phyloP scores from a whole-genome alignment of 2,329 filamentous ascomycete species.

The Aphanoascus verrucosus region DNA sequence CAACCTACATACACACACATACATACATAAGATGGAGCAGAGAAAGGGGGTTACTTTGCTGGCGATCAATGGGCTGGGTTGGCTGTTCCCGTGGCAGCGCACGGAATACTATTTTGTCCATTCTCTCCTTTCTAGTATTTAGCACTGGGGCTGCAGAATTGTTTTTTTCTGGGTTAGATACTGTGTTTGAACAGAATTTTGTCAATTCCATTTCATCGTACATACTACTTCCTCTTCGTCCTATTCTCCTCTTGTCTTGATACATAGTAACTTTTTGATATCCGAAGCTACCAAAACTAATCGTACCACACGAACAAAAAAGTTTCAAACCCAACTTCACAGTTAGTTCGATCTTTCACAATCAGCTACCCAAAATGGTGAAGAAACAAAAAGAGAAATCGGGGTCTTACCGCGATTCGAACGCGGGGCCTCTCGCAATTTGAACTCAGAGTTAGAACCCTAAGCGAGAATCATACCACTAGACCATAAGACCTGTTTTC shows the following conservation, averaged over 20 bases:
- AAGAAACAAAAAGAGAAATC: not conserved
- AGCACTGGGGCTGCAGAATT: not conserved
- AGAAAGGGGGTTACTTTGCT: not conserved
- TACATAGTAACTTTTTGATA: too few relatives aligned
- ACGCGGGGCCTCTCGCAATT: constrained; percentile 15
- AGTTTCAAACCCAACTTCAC: too few relatives aligned
- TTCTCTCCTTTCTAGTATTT: not conserved
- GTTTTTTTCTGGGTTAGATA: not conserved
- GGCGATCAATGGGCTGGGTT: constrained; percentile 5
- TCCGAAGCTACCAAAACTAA: too few relatives aligned
- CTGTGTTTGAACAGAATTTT: not conserved
- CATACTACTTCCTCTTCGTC: not conserved
- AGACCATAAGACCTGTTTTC: constrained; percentile 23
- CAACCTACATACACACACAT: not conserved
- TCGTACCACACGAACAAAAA: too few relatives aligned
- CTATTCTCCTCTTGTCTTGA: too few relatives aligned
- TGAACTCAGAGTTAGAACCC: constrained; percentile 17
- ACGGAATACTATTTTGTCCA: too few relatives aligned
- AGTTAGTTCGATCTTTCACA: too few relatives aligned
- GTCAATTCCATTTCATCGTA: not conserved
- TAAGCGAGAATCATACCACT: constrained; percentile 37
- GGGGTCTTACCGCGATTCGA: constrained; percentile 17
- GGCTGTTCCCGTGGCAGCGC: too few relatives aligned
- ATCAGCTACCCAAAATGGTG: too few relatives aligned
- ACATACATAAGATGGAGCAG: not conserved